Evolutionary conservation across 495 filamentous ascomycete species (phyloP).

Genomic region (Neurospora cerealis): DNA sequence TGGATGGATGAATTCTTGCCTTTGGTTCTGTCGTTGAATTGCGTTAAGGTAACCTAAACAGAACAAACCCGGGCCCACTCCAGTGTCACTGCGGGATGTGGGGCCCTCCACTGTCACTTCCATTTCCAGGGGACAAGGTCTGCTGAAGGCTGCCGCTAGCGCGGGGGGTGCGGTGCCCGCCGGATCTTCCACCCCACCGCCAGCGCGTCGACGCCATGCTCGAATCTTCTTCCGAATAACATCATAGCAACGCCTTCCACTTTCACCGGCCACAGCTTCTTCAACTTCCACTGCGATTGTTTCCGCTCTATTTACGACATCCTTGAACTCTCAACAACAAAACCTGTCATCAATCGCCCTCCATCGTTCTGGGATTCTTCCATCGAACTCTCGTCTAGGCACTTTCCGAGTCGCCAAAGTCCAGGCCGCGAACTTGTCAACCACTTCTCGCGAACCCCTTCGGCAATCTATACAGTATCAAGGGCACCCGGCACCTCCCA

Average conservation of each 20-base stretch:
- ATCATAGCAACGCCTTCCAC: background rate
- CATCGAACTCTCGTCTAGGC: background rate
- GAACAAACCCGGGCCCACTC: background rate
- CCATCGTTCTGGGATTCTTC: background rate
- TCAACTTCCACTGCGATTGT: background rate
- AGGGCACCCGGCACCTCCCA: too few relatives aligned
- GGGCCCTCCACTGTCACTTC: background rate
- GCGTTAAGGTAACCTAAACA: background rate
- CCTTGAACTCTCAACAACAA: background rate
- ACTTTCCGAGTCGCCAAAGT: background rate
- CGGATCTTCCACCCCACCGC: background rate
- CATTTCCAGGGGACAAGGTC: background rate
- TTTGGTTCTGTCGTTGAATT: background rate
- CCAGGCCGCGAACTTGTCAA: background rate
- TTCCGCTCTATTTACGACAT: background rate
- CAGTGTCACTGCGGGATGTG: background rate
- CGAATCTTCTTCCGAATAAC: background rate
- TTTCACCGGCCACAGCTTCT: background rate
- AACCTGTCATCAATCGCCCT: background rate
- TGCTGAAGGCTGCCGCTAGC: background rate
- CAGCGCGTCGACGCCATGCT: background rate
- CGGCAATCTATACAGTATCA: background rate
- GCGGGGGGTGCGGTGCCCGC: background rate
- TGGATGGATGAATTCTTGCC: background rate
- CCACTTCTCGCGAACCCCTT: background rate